Conservation (phyloP, 768 basidiomycete species). For the Suillus discolor region DNA sequence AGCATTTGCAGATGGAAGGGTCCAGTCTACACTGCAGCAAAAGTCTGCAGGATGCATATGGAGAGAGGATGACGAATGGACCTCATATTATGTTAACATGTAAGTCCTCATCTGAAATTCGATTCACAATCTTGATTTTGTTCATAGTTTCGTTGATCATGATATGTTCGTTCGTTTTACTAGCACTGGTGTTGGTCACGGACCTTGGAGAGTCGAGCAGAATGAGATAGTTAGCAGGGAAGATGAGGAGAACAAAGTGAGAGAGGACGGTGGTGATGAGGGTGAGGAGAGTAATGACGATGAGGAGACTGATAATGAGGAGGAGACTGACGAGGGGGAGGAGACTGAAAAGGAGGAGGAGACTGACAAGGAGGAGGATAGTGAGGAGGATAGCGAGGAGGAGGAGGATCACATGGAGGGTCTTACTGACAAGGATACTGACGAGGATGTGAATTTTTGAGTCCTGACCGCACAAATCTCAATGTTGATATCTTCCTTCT, state of each 20-base stretch:
- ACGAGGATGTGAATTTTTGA: too few relatives aligned
- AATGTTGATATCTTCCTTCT: constrained; percentile 15
- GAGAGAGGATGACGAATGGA: constrained; percentile 20
- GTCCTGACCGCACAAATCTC: too few relatives aligned
- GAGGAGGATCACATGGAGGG: too few relatives aligned
- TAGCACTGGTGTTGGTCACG: constrained; percentile 33
- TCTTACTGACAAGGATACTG: too few relatives aligned
- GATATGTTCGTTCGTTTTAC: constrained; percentile 33
- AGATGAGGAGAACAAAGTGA: not conserved
- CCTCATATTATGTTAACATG: constrained; percentile 30
- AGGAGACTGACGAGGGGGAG: too few relatives aligned
- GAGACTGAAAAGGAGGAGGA: too few relatives aligned
- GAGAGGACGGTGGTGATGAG: too few relatives aligned
- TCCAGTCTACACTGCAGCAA: constrained; percentile 4
- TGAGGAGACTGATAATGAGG: too few relatives aligned
- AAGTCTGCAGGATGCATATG: not conserved
- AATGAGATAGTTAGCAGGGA: not conserved
- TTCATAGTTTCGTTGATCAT: constrained; percentile 15
- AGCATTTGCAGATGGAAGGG: constrained; percentile 25
- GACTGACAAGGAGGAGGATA: too few relatives aligned
- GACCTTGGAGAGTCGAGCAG: not conserved
- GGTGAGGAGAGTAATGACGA: too few relatives aligned
- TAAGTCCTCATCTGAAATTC: constrained; percentile 10
- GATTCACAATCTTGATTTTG: not conserved
- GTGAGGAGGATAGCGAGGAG: too few relatives aligned